Base-by-base conservation (phyloP, 1,284 basidiomycete species). In the Tilletia indica region DNA sequence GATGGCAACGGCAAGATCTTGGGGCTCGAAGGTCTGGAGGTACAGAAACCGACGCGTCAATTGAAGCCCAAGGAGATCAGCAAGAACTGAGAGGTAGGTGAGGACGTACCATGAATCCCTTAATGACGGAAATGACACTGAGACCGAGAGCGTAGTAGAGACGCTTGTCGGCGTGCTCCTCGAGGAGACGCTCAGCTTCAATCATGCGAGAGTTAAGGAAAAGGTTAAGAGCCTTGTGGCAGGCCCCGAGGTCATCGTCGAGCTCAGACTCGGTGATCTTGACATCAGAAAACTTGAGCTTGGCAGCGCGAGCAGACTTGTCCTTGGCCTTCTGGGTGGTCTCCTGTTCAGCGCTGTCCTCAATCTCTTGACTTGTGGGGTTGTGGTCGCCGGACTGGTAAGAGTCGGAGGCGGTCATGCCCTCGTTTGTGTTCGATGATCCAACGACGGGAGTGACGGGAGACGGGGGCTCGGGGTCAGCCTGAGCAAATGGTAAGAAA, bases 121-220 rank as follows among this genome's bases (percentile, higher is more conserved):
- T 84, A 75, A 84, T 83, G 34, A 80, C 79, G 16, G 80, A 78
- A 38, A 84, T 82, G 36, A 84, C 73, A 45, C 79, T 80, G 67
- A 77, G 77, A 8, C 80, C 82, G 68, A 84, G 76, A 2, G 82
- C 82, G 63, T 83, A 81, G 77, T 84, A 84, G 38, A 84, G 75
- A 12, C 77, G 74, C 12, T 49, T 67, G 70, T 83, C 82, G 11
- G 80, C 76, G 68, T 80, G 61, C 71, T 74, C 71, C 48, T 79
- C 69, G 68, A 83, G 73, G 66, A 82, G 76, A 21, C 74, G 71
- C 69, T 84, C 80, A 69, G 82, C 82, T 68, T 83, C 82, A 47
- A 81, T 70, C 82, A 84, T 84, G 61, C 78, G 71, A 39, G 78
- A 81, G 74, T 83, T 84, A 61, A 84, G 76, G 73, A 84, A 84